phyloP scores from a whole-genome alignment of 306 rosid genomes.

The Adenanthera pavonina region DNA sequence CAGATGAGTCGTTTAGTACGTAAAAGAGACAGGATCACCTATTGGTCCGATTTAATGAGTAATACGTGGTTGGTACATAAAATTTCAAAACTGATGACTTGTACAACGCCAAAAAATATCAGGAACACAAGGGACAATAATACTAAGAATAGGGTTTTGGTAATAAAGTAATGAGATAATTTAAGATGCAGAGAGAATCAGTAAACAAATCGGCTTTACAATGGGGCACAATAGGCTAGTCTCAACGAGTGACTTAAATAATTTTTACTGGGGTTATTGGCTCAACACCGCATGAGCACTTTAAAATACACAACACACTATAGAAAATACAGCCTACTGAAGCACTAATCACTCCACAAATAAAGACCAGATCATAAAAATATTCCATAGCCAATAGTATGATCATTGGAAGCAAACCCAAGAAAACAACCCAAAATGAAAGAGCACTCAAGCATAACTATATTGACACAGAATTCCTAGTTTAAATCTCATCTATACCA shows the following conservation, averaged over 20 bases:
- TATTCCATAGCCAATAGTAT: background rate
- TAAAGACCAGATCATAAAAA: background rate
- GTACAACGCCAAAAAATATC: too few relatives aligned
- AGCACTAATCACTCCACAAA: background rate
- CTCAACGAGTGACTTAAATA: background rate
- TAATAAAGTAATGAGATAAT: too few relatives aligned
- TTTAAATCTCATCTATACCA: slow-evolving; percentile 27
- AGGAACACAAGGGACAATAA: too few relatives aligned
- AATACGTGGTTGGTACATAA: too few relatives aligned
- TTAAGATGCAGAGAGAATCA: background rate
- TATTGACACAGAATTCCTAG: slow-evolving; percentile 36
- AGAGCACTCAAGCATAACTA: slow-evolving; percentile 14
- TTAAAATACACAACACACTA: background rate
- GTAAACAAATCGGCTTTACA: background rate
- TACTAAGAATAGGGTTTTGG: too few relatives aligned
- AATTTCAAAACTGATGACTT: too few relatives aligned
- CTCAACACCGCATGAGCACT: background rate
- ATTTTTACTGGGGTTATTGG: background rate
- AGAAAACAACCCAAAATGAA: slow-evolving; percentile 24
- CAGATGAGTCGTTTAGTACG: too few relatives aligned
- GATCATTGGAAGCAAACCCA: slow-evolving; percentile 29
- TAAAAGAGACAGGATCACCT: too few relatives aligned
- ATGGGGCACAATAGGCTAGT: background rate
- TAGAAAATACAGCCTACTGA: background rate
- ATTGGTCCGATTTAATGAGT: too few relatives aligned